Conservation (phyloP, 768 basidiomycete genomes). For the Lactarius evosmus region DNA sequence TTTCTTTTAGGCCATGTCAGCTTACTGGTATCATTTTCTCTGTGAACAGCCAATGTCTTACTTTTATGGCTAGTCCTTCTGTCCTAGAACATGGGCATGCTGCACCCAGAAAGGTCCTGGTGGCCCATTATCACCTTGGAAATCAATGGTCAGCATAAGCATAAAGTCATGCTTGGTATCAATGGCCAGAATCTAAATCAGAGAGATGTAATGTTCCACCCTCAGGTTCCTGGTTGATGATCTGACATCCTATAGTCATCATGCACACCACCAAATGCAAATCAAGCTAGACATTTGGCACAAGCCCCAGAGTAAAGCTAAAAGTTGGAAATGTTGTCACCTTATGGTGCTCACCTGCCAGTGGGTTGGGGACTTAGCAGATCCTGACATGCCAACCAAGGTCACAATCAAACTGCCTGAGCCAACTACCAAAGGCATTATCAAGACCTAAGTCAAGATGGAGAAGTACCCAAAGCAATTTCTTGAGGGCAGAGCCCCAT, state of each 20-base stretch:
- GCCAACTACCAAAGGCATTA: too few relatives aligned
- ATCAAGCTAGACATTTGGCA: conserved; percentile 58
- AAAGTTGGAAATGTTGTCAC: conserved; percentile 53
- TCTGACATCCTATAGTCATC: conserved; percentile 36
- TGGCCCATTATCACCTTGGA: conserved; percentile 60
- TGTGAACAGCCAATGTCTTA: neutral
- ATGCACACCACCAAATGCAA: conserved; percentile 39
- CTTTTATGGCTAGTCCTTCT: conserved; percentile 36
- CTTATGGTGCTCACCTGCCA: conserved; percentile 53
- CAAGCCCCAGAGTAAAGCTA: conserved; percentile 53
- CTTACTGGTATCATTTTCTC: conserved; percentile 29
- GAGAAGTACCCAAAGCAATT: too few relatives aligned
- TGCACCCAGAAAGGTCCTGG: conserved; percentile 65
- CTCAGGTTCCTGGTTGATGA: neutral
- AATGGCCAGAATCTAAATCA: conserved; percentile 72
- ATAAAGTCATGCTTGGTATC: conserved; percentile 57
- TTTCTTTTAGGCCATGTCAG: conserved; percentile 32
- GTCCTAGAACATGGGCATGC: conserved; percentile 37
- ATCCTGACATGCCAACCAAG: too few relatives aligned
- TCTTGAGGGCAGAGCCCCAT: too few relatives aligned
- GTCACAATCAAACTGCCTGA: too few relatives aligned
- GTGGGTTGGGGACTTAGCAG: too few relatives aligned
- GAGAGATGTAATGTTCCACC: conserved; percentile 46
- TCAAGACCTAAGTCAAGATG: too few relatives aligned
- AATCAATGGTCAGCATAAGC: conserved; percentile 47